Base-by-base conservation (phyloP, 1,284 basidiomycete species). In the Malassezia yamatoensis region DNA sequence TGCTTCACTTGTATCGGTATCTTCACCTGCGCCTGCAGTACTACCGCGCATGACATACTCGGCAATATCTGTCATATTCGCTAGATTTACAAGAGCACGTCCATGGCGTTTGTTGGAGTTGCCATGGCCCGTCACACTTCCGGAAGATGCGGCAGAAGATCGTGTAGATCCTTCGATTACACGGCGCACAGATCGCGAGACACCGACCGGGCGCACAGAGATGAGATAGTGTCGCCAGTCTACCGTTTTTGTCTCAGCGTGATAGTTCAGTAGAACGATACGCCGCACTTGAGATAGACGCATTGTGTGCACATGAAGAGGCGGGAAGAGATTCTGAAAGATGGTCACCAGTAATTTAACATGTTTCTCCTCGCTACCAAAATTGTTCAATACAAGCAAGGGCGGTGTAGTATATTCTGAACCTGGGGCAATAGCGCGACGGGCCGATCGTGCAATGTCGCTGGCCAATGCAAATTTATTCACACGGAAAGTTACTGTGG, bases 151-250 rank as follows among this genome's bases (percentile, higher is more conserved):
- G 3, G 49, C 20, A 16, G 58, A 55, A 13, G 58, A 24, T 62
- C 77, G 68, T 9, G 78, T 68, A 33, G 78, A 78, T 51, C 85
- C 85, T 70, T 88, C 87, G 50, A 99, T 81, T 32, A 96, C 81
- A 61, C 85, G 85, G 10, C 90, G 83, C n/a, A 99, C 86, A 53
- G 89, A 85, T 70, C 84, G 85, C 15, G 90, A 93, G 16, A 98
- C 85, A 48, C 93, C 93, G 69, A 91, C 87, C 1, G 91, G 87
- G 68, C 90, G 89, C 53, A 99, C 88, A 9, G 88, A 86, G 78
- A 99, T 96, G 65, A 90, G 81, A 75, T 86, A 98, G 78, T 99
- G 93, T 40, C 93, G 83, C 76, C 91, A 84, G 70, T 96, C 90
- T 71, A 99, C 81, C 7, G 90, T 91, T 42, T 84, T 85, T 18